A percentile compares a stretch with the other conserved stretches of the same genome.
Evolutionary conservation across 2,329 filamentous ascomycete species (phyloP).

Genomic region (Pleomassaria siparia): DNA sequence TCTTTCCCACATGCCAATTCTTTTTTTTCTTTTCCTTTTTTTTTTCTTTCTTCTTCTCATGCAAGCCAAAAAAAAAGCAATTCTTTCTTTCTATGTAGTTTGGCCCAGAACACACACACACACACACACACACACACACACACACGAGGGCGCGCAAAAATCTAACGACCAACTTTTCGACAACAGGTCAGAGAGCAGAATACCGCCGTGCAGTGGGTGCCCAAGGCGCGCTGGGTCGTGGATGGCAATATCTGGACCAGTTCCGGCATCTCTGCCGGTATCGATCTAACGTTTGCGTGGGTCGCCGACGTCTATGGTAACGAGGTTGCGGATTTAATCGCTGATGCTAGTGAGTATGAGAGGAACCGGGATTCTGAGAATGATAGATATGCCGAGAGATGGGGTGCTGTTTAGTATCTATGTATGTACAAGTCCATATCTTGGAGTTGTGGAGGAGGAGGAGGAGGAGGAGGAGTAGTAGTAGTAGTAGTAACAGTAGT

Average conservation of each 20-base stretch:
- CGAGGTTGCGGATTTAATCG: slow-evolving; percentile 51
- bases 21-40: not conserved
- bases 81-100: too few species aligned
- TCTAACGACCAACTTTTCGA: slow-evolving; percentile 49
- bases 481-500: too few species aligned
- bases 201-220: slow-evolving; percentile 60
- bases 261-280: slow-evolving; percentile 65
- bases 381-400: slow-evolving; percentile 58
- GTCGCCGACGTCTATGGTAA: slow-evolving; percentile 57
- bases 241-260: slow-evolving; percentile 68
- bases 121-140: too few species aligned
- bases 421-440: not conserved
- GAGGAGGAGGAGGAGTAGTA: not conserved
- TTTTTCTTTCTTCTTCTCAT: not conserved
- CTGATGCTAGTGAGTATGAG: slow-evolving; percentile 60
- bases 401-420: slow-evolving; percentile 20
- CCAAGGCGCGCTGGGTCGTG: slow-evolving; percentile 62
- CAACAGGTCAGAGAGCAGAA: slow-evolving; percentile 42
- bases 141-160: too few species aligned
- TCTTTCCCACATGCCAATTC: not conserved
- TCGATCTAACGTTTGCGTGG: slow-evolving; percentile 63
- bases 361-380: slow-evolving; percentile 52
- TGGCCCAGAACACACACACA: too few species aligned
- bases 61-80: not conserved
- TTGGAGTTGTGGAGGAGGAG: not conserved